Base-by-base conservation (phyloP, 2,329 filamentous ascomycete genomes). In the Cordyceps fumosorosea region DNA sequence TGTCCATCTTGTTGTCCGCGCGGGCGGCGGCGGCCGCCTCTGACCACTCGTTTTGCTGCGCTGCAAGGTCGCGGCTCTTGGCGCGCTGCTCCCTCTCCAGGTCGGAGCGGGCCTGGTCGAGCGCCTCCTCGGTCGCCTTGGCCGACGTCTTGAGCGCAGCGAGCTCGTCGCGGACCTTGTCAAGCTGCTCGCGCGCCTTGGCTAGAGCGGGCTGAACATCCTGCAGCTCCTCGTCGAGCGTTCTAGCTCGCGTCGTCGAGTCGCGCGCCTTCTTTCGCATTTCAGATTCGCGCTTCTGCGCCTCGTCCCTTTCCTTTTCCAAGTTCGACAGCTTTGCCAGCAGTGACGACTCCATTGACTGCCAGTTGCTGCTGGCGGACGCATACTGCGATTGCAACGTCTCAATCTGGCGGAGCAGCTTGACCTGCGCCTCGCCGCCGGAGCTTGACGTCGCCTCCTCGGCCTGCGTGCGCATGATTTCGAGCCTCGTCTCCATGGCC, bases 331-430 rank as follows among this genome's bases (percentile, higher is more conserved):
- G 82, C 62, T 93, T 85, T 24, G 90, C 86, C 56, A 93, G 83
- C 37, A 99, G 77, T 2, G 90, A 96, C 11, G 89, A 85, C 74
- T 99, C 93, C 65, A 99, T 96, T 0, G 92, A 91, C 71, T 97
- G 93, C 95, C 96, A 99, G 69, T 99, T 99, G 70, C 96, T 91
- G 67, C 91, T 95, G 1, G 95, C 95, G 60, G 96, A 87, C 0
- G 92, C 87, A 75, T 99, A 96, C 73, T 99, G 96, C 7, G 90
- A 95, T 74, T 99, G 95, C 44, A 99, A 77, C 0, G 91, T 97
- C 77, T 99, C 95, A 60, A 99, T 89, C 75, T 99, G 96, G 47
- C 95, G 87, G 50, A 98, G 80, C 47, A 98, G 80, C 73, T 97
- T 98, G 50, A 90, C 90, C 69, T 96, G 92, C 0, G 89, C 86